phyloP scores from a whole-genome alignment of 2,329 filamentous ascomycete genomes.

The Cytospora piceae region DNA sequence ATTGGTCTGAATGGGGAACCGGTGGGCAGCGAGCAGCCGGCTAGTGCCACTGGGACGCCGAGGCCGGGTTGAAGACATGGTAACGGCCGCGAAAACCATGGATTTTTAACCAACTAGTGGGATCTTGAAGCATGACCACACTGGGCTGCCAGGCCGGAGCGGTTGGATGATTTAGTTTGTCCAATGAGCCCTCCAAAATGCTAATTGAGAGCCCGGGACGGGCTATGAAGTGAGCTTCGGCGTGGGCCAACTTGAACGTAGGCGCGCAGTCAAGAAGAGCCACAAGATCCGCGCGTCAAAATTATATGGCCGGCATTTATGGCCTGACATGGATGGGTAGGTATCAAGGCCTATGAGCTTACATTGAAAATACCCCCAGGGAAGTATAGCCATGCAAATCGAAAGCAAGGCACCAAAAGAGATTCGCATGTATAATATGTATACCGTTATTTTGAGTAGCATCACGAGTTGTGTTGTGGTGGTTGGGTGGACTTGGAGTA shows the following conservation, averaged over 20 bases:
- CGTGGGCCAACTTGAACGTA: neutral
- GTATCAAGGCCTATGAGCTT: neutral
- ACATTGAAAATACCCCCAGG: neutral
- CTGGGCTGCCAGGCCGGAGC: too few relatives aligned
- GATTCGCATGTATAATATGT: neutral
- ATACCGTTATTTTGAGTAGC: neutral
- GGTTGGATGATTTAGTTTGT: neutral
- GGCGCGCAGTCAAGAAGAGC: neutral
- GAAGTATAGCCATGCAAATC: neutral
- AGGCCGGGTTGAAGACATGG: constrained; percentile 40
- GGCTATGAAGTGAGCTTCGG: neutral
- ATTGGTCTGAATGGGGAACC: constrained; percentile 51
- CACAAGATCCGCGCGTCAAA: neutral
- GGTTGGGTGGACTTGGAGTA: neutral
- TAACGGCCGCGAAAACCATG: neutral
- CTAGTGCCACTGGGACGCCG: constrained; percentile 64
- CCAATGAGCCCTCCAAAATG: neutral
- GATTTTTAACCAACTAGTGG: neutral
- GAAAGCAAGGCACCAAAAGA: neutral
- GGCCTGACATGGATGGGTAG: neutral
- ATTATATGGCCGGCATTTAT: neutral
- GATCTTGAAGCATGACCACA: neutral
- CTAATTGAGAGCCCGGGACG: neutral
- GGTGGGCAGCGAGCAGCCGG: constrained; percentile 54
- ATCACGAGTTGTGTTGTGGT: neutral